Evolutionary conservation across 1,139 yeast genomes (phyloP), one percentile per base, ranked within the genome.

Genomic region (Suhomyces chickasaworum): DNA sequence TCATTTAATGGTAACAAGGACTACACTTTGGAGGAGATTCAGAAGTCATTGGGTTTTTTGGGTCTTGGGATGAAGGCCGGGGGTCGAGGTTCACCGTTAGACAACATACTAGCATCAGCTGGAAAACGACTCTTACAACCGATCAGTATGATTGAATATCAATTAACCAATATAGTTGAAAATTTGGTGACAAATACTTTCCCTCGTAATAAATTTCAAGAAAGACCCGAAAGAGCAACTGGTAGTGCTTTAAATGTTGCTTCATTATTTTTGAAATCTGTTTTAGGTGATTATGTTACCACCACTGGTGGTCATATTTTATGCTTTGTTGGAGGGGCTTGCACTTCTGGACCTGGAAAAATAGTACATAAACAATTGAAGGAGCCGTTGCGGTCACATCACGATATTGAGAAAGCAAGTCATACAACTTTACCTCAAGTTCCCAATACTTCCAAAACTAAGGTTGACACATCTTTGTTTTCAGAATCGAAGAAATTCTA

Each of bases 241-340:
- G 95, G 93, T 0, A 63, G 81, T 35, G 91, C 91, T 2, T 55
- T 86, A 27, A 80, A 81, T 52, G 66, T 85, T n/a, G 86, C 89
- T 0, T 61, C 79, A 1, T 69, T 76, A 38, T 58, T 86, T 9
- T 59, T 85, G 29, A 77, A 75, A 44, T 60, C 75, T 1, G 59
- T 73, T 15, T 56, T 74, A 34, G 78, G 77, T 1, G 54, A 52
- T 18, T 57, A 55, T 7, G 58, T 60, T 8, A 51, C 57, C 4
- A 68, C 78, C 1, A 69, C 78, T 9, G 89, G 89, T 0, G 82
- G 87, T 0, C 81, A 85, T 49, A 62, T 85, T 10, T 64, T 85
- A 63, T 67, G 82, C 33, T 85, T 86, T 54, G 58, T 79, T 3
- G 83, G 81, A 7, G 86, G 86, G 1, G 80, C 81, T 5, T 77